These are phyloP conservation scores for Collybia sp. DNA, from an alignment of 768 basidiomycete genomes.

Conservation along the genomic window DNA sequence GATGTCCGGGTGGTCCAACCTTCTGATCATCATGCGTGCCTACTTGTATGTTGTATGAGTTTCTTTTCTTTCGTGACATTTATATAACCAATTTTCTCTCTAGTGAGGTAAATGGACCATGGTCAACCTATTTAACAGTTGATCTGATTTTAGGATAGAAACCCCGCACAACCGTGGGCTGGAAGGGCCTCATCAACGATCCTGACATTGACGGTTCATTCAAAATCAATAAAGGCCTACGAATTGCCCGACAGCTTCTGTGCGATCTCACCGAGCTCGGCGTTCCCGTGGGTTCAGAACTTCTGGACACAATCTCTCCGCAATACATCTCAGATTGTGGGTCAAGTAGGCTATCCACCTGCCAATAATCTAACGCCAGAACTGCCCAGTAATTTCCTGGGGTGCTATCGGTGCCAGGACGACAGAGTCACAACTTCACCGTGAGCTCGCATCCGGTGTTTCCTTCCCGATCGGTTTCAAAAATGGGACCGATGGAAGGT, in stretches of 20 bases:
- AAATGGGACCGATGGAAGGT: slow-evolving; percentile 96
- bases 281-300: slow-evolving; percentile 90
- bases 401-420: slow-evolving; percentile 97
- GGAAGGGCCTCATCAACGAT: slow-evolving; percentile 95
- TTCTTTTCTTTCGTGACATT: slow-evolving; percentile 4
- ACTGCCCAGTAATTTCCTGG: slow-evolving; percentile 68
- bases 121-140: neutral
- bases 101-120: slow-evolving; percentile 24
- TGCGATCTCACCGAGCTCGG: slow-evolving; percentile 88
- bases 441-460: slow-evolving; percentile 92
- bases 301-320: slow-evolving; percentile 76
- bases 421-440: slow-evolving; percentile 95
- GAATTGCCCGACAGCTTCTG: slow-evolving; percentile 81
- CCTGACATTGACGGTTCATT: slow-evolving; percentile 94
- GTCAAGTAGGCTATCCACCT: slow-evolving; percentile 14
- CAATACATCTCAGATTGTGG: slow-evolving; percentile 78
- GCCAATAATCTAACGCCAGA: slow-evolving; percentile 1
- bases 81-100: slow-evolving; percentile 7
- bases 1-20: slow-evolving; percentile 63
- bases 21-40: slow-evolving; percentile 92
- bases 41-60: slow-evolving; percentile 75
- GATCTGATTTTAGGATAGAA: slow-evolving; percentile 46
- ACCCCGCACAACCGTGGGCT: slow-evolving; percentile 96
- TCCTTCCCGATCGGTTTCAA: slow-evolving; percentile 99
- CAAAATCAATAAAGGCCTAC: slow-evolving; percentile 95